Conservation (phyloP, 2,329 filamentous ascomycete species). For the Beauveria rudraprayagi region DNA sequence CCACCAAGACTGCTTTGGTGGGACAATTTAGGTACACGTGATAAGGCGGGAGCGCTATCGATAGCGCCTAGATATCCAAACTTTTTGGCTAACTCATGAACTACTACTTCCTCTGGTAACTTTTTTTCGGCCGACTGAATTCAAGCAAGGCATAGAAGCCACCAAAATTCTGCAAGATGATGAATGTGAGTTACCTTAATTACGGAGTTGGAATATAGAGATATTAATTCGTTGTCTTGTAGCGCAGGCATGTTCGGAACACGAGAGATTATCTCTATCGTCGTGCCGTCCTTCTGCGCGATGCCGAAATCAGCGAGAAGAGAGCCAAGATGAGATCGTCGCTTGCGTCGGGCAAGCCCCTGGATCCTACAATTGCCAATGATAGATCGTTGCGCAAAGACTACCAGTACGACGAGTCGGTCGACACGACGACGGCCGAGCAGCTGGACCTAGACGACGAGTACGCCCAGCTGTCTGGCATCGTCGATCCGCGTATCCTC, state of each 20-base stretch:
- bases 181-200: constrained; percentile 25
- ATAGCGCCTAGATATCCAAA: constrained; percentile 20
- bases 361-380: constrained; percentile 75
- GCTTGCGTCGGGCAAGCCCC: constrained; percentile 78
- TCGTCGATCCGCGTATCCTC: constrained; percentile 80
- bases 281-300: constrained; percentile 74
- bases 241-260: constrained; percentile 36
- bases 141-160: not conserved
- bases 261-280: constrained; percentile 66
- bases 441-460: constrained; percentile 77
- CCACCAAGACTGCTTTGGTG: constrained; percentile 25
- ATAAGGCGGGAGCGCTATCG: constrained; percentile 26
- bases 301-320: constrained; percentile 90
- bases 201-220: too few species aligned
- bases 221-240: constrained; percentile 15
- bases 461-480: constrained; percentile 82
- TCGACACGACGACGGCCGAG: constrained; percentile 58
- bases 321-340: constrained; percentile 79
- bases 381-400: constrained; percentile 79
- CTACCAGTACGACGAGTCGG: constrained; percentile 88
- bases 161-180: constrained; percentile 14
- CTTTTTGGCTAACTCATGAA: constrained; percentile 7
- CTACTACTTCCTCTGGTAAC: constrained; percentile 19
- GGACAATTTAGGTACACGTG: constrained; percentile 35
- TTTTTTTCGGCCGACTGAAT: not conserved